Conservation (phyloP, 2,329 filamentous ascomycete species). For the Tolypocladium cylindrosporum region DNA sequence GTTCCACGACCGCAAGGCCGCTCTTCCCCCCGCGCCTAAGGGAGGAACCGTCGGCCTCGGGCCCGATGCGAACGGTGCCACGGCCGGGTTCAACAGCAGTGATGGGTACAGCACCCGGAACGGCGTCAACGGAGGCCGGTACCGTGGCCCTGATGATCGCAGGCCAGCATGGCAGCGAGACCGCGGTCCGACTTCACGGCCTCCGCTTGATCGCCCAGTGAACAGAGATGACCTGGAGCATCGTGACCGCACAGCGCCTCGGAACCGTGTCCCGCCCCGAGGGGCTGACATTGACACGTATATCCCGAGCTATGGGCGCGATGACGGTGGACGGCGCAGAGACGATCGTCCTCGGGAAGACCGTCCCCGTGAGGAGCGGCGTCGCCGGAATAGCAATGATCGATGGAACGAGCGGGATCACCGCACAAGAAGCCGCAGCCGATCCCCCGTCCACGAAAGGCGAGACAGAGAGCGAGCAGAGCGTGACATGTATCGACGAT, state of each 20-base stretch:
- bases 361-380: slow-evolving; percentile 15
- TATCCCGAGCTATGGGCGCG: slow-evolving; percentile 35
- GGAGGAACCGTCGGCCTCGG: slow-evolving; percentile 80
- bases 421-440: slow-evolving; percentile 28
- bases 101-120: slow-evolving; percentile 40
- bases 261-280: slow-evolving; percentile 17
- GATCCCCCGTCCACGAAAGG: slow-evolving; percentile 26
- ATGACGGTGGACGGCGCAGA: slow-evolving; percentile 22
- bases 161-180: slow-evolving; percentile 46
- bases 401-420: slow-evolving; percentile 31
- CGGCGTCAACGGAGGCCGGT: slow-evolving; percentile 36
- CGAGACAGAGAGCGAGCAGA: slow-evolving; percentile 33
- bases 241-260: slow-evolving; percentile 28
- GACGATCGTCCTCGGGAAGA: slow-evolving; percentile 18
- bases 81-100: slow-evolving; percentile 37
- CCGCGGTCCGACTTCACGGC: slow-evolving; percentile 39
- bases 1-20: slow-evolving; percentile 76
- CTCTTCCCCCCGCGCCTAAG: slow-evolving; percentile 80
- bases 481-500: slow-evolving; percentile 40
- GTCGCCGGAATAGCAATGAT: slow-evolving; percentile 22
- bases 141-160: slow-evolving; percentile 32
- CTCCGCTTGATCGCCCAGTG: slow-evolving; percentile 26
- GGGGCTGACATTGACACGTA: slow-evolving; percentile 37
- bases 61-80: slow-evolving; percentile 37
- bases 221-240: slow-evolving; percentile 26